Evolutionary conservation across 179 eudicot species (phyloP).

Genomic region (Spinacia oleracea): DNA sequence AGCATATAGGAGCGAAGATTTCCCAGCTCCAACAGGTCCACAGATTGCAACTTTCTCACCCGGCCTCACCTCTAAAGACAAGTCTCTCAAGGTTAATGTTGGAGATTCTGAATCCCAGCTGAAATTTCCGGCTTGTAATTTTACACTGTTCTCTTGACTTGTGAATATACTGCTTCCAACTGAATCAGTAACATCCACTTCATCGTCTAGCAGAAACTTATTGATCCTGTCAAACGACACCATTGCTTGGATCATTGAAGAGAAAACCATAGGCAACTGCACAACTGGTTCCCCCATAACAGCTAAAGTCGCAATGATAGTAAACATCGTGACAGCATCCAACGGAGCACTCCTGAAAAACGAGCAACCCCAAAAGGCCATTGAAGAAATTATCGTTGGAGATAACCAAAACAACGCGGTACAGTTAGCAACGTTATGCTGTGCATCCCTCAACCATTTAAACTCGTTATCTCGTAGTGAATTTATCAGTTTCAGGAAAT

Average conservation of each 20-base stretch:
- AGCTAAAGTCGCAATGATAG: background rate
- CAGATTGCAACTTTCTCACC: background rate
- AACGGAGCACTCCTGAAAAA: background rate
- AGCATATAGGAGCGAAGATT: background rate
- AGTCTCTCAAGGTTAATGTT: background rate
- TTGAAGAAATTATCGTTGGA: background rate
- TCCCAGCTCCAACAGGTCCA: conserved; percentile 1
- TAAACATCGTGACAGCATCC: background rate
- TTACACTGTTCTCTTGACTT: background rate
- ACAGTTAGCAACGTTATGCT: background rate
- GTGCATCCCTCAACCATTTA: background rate
- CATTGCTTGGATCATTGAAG: background rate
- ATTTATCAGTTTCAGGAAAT: background rate
- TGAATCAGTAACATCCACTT: background rate
- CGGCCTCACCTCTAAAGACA: background rate
- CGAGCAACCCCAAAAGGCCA: background rate
- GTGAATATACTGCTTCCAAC: background rate
- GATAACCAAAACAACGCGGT: background rate
- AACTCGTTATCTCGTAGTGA: background rate
- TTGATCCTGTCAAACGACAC: background rate
- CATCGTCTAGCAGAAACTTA: background rate
- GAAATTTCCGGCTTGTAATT: background rate
- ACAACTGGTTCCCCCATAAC: background rate
- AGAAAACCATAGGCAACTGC: background rate
- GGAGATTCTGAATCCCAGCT: background rate